A percentile compares a stretch with the other conserved stretches of the same genome.
phyloP scores from a whole-genome alignment of 495 filamentous ascomycete species.

The Penicillium bialowiezense region DNA sequence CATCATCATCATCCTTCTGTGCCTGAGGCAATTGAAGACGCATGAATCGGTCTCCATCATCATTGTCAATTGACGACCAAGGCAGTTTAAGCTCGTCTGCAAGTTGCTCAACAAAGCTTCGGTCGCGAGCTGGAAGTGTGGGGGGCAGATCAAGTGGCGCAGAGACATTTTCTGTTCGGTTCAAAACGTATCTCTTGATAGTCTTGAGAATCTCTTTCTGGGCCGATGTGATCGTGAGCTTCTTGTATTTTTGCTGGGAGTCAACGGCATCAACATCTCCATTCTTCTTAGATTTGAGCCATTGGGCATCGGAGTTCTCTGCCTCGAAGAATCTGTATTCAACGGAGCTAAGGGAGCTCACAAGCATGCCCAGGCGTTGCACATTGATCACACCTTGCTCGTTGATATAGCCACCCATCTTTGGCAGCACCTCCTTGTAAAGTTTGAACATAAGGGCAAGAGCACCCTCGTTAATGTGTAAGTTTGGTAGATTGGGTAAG shows the following conservation, averaged over 20 bases:
- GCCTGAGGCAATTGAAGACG: slow-evolving; percentile 62
- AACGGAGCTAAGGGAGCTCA: slow-evolving; percentile 79
- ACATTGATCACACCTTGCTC: slow-evolving; percentile 89
- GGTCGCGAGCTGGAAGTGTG: slow-evolving; percentile 76
- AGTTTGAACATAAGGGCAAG: slow-evolving; percentile 94
- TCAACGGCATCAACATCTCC: slow-evolving; percentile 42
- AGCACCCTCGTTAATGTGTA: slow-evolving; percentile 98
- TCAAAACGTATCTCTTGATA: slow-evolving; percentile 77
- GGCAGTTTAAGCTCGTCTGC: slow-evolving; percentile 76
- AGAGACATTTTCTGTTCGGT: slow-evolving; percentile 46
- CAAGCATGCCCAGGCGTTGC: slow-evolving; percentile 68
- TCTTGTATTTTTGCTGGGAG: slow-evolving; percentile 57
- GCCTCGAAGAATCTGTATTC: slow-evolving; percentile 90
- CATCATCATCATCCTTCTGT: slow-evolving; percentile 33
- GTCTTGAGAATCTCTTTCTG: slow-evolving; percentile 80
- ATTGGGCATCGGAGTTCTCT: slow-evolving; percentile 82
- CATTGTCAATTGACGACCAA: slow-evolving; percentile 78
- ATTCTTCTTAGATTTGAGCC: slow-evolving; percentile 78
- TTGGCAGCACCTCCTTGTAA: slow-evolving; percentile 87
- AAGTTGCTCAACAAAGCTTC: slow-evolving; percentile 87
- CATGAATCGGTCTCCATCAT: slow-evolving; percentile 75
- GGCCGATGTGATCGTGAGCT: slow-evolving; percentile 68
- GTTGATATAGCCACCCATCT: slow-evolving; percentile 94
- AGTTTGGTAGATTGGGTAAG: slow-evolving; percentile 88
- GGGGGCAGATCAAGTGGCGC: slow-evolving; percentile 67